A percentile compares a stretch with the other conserved stretches of the same genome.
These are phyloP conservation scores for Ceratopteris richardii DNA, from an alignment of 75 land plant genomes.

Conservation along the genomic window DNA sequence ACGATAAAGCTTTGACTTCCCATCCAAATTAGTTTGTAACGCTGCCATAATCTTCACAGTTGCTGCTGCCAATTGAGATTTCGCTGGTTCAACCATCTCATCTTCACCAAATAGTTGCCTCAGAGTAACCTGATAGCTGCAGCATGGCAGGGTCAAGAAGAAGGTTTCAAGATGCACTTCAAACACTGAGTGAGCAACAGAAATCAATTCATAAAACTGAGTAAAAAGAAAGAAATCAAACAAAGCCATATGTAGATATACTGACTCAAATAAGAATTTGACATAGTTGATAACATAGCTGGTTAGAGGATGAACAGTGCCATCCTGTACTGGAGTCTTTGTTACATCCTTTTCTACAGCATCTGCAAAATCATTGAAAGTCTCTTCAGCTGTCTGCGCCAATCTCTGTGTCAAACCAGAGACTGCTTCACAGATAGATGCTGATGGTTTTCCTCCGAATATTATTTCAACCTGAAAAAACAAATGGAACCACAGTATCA, in stretches of 20 bases:
- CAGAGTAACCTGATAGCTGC: constrained; percentile 82
- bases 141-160: too few species aligned
- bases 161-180: too few species aligned
- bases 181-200: too few species aligned
- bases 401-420: constrained; percentile 59
- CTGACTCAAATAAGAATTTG: constrained; percentile 93
- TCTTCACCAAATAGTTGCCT: constrained; percentile 80
- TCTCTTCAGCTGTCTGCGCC: constrained; percentile 87
- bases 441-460: constrained; percentile 69
- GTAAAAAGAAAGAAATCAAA: too few species aligned
- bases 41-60: constrained; percentile 91
- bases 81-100: constrained; percentile 39
- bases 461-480: constrained; percentile 46
- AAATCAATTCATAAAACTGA: too few species aligned
- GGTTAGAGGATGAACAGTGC: constrained; percentile 91
- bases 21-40: constrained; percentile 82
- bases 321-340: constrained; percentile 78
- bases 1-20: constrained; percentile 84
- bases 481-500: not conserved
- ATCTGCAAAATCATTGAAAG: constrained; percentile 88
- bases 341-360: constrained; percentile 94
- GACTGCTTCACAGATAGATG: constrained; percentile 63
- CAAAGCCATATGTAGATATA: too few species aligned
- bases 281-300: constrained; percentile 97
- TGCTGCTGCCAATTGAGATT: constrained; percentile 64